A percentile compares a stretch with the other conserved stretches of the same genome.
Evolutionary conservation across 1,139 yeast species (phyloP).

Genomic region (Pneumocystis canis): DNA sequence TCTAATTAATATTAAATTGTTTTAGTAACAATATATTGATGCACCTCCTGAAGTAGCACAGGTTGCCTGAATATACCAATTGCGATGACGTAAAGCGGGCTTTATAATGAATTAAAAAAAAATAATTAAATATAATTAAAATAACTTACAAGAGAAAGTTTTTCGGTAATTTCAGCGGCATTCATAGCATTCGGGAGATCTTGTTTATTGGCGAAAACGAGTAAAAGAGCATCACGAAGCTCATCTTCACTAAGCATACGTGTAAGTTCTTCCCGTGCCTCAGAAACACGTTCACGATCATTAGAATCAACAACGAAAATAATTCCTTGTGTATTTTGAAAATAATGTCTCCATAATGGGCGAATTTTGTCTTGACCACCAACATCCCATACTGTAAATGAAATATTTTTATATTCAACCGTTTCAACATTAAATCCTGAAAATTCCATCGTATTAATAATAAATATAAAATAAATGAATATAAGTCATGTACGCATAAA

Average conservation of each 20-base stretch:
- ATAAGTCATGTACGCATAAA: not conserved
- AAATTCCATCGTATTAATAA: no score
- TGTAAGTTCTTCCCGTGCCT: constrained; percentile 62
- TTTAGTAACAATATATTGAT: not conserved
- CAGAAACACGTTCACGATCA: constrained; percentile 56
- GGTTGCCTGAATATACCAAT: constrained; percentile 90
- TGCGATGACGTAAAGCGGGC: constrained; percentile 84
- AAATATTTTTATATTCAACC: constrained; percentile 79
- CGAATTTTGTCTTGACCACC: constrained; percentile 96
- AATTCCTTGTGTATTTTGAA: constrained; percentile 28
- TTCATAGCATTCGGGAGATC: constrained; percentile 72
- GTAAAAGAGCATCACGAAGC: constrained; percentile 59
- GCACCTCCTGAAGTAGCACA: constrained; percentile 92
- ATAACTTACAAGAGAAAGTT: constrained; percentile 40
- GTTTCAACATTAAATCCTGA: constrained; percentile 72
- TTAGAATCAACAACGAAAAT: constrained; percentile 81
- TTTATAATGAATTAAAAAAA: no score
- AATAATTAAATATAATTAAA: no score
- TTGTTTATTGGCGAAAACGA: constrained; percentile 85
- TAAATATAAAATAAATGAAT: not conserved
- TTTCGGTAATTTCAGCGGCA: constrained; percentile 88
- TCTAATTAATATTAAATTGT: constrained; percentile 24
- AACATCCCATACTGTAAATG: constrained; percentile 92
- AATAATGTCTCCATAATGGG: constrained; percentile 81
- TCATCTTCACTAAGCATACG: constrained; percentile 69